Evolutionary conservation across 495 filamentous ascomycete genomes (phyloP).

Genomic region (Tetracladium setigerum): DNA sequence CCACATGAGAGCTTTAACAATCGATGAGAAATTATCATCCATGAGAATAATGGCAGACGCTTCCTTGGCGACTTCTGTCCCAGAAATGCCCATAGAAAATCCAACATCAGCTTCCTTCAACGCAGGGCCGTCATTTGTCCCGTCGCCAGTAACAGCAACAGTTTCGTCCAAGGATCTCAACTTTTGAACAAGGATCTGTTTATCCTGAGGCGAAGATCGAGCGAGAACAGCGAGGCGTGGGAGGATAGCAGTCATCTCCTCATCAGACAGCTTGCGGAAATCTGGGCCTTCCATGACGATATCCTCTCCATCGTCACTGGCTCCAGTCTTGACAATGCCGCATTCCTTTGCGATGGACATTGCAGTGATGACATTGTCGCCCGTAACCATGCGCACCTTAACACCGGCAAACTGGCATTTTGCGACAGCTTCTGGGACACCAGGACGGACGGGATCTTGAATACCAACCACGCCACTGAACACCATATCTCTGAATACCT

Average conservation of each 20-base stretch:
- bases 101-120: conserved; percentile 83
- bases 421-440: conserved; percentile 69
- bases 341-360: conserved; percentile 79
- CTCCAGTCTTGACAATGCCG: conserved; percentile 64
- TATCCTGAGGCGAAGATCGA: conserved; percentile 40
- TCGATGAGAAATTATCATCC: conserved; percentile 90
- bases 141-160: conserved; percentile 87
- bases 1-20: conserved; percentile 83
- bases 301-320: no score
- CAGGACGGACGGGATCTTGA: conserved; percentile 66
- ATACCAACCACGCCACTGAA: conserved; percentile 68
- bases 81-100: conserved; percentile 87
- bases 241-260: conserved; percentile 62
- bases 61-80: conserved; percentile 89
- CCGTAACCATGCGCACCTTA: conserved; percentile 85
- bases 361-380: conserved; percentile 81
- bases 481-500: conserved; percentile 60
- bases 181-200: conserved; percentile 57
- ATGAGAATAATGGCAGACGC: conserved; percentile 91
- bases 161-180: conserved; percentile 77
- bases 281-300: conserved; percentile 64
- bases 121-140: conserved; percentile 86
- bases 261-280: conserved; percentile 62
- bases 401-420: conserved; percentile 73
- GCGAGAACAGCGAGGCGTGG: conserved; percentile 78